These are phyloP conservation scores for Smallanthus sonchifolius DNA, from an alignment of 129 eudicot genomes.

Conservation along the genomic window DNA sequence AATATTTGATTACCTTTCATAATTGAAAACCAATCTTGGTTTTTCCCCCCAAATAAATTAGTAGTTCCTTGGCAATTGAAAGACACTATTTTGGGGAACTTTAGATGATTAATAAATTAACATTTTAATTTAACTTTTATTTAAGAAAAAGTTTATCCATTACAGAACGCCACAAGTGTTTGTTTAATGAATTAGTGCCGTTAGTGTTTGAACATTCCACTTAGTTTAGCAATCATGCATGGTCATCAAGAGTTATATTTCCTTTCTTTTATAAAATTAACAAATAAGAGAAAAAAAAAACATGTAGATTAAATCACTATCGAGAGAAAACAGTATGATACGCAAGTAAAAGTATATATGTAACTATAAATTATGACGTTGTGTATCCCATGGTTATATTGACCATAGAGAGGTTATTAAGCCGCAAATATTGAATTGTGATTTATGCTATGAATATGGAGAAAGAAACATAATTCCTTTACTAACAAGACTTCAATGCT, in stretches of 20 bases:
- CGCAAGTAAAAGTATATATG: too few relatives aligned
- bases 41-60: neutral
- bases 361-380: too few relatives aligned
- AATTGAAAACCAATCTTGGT: neutral
- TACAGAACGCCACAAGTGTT: conserved; percentile 2
- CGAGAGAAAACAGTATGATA: too few relatives aligned
- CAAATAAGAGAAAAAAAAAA: too few relatives aligned
- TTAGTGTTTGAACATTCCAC: conserved; percentile 25
- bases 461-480: conserved; percentile 14
- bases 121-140: neutral
- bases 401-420: too few relatives aligned
- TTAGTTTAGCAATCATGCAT: conserved; percentile 20
- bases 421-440: neutral
- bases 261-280: neutral
- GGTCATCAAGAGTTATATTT: neutral
- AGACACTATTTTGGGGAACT: neutral
- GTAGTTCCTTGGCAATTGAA: neutral
- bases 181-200: conserved; percentile 9
- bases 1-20: conserved; percentile 8
- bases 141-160: conserved; percentile 16
- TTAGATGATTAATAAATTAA: neutral
- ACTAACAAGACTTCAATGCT: conserved; percentile 17
- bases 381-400: too few relatives aligned
- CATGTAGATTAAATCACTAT: too few relatives aligned
- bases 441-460: conserved; percentile 11